Base-by-base conservation (phyloP, 2,329 filamentous ascomycete genomes). In the Microcyclosporella mali region DNA sequence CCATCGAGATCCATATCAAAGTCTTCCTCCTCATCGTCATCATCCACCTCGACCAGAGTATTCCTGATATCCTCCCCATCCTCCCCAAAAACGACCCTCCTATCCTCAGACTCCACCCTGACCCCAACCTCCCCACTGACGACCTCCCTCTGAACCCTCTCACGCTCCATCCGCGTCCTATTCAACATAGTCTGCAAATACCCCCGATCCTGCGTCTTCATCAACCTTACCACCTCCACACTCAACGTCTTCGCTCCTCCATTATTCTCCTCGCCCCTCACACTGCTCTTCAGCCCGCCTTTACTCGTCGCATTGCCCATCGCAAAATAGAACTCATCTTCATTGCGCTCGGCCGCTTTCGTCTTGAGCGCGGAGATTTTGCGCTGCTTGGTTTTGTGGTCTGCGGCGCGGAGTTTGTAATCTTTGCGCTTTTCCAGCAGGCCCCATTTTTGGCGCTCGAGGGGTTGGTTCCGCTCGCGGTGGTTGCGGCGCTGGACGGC, bases 391-490 rank as follows among this genome's bases (percentile, higher is more conserved):
- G 66, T 59, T 55, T 79, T 78, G 69, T 80, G 79, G 65, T 82
- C 79, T 61, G 72, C 70, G 14, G 79, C 79, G 40, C 79, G 78
- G 44, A 82, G 75, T 47, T 76, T 74, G 68, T 83, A 83, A 66
- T 83, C 79, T 70, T 95, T 95, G 75, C 92, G 85, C 71, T 98
- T 97, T 67, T 97, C 92, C 49, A 97, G 81, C 16, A 97, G 78
- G 52, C 92, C 92, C 69, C 88, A 88, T 71, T 87, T 87, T 53
- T 82, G 73, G 40, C 92, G 86, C 62, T 89, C 85, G 51, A 79
- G 68, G 31, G 89, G 85, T 66, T 97, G 92, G 28, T 86, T 85
- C 57, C 92, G 84, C 74, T 97, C 92, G 56, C 83, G 79, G 68
- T 97, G 90, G 55, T 88, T 84, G 61, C 88, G 87, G 67, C 87